Percentiles rank a stretch among this genome's conserved stretches.
Evolutionary conservation across 2,329 filamentous ascomycete genomes (phyloP).

Genomic region (Colletotrichum filicis): DNA sequence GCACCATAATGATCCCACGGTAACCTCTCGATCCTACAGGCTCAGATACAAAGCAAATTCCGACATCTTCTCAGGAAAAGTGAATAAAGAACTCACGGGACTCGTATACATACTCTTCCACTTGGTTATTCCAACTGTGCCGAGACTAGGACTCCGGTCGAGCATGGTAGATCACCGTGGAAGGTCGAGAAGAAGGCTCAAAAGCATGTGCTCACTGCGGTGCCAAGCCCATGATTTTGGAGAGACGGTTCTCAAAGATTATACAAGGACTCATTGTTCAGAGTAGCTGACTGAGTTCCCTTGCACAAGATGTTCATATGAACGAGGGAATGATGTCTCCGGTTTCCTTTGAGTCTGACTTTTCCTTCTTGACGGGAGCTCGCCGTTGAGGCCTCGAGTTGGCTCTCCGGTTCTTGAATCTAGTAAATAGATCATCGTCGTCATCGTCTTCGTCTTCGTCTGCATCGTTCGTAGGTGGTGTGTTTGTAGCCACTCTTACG

Average conservation of each 20-base stretch:
- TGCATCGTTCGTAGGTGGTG: neutral
- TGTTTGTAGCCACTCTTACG: constrained; percentile 38
- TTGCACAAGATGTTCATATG: neutral
- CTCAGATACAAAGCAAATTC: neutral
- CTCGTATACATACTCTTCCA: neutral
- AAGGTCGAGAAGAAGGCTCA: neutral
- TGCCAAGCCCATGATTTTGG: neutral
- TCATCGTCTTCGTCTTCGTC: constrained; percentile 1
- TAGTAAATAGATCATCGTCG: constrained; percentile 30
- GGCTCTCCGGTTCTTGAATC: constrained; percentile 28
- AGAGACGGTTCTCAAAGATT: neutral
- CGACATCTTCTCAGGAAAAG: neutral
- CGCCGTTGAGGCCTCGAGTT: constrained; percentile 34
- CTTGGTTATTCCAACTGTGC: no score
- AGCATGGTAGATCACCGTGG: neutral
- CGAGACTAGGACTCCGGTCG: neutral
- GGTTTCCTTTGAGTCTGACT: constrained; percentile 20
- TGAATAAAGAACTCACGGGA: neutral
- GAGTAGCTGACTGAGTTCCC: neutral
- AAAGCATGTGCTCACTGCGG: neutral
- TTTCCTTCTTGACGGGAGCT: neutral
- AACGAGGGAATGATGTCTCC: constrained; percentile 36
- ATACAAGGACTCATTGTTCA: neutral
- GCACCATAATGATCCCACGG: neutral
- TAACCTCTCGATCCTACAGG: no score